Base-by-base conservation (phyloP, 495 filamentous ascomycete genomes). In the Mycothermus thermophilus region DNA sequence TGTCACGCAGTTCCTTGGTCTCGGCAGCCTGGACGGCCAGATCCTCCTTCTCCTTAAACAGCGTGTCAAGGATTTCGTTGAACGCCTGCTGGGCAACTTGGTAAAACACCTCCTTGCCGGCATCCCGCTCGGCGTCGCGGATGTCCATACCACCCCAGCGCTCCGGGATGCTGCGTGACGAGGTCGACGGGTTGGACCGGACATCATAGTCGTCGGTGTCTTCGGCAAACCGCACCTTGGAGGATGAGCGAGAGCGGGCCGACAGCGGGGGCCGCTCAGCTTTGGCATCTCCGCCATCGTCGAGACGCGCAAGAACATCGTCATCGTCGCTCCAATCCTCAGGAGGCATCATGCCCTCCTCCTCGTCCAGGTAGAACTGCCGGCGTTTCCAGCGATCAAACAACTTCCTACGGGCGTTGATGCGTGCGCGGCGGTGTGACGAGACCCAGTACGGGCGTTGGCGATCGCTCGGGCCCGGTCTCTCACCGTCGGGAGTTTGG, bases 21-120 rank as follows among this genome's bases (percentile, higher is more conserved):
- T 69, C 63, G 25, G 72, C 69, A 7, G 71, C 75, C 32, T 79
- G 69, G 41, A 93, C 62, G 7, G 85, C 74, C 6, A 80, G 52
- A 38, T 83, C 77, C 57, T 97, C 90, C 41, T 80, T 79, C 16
- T 64, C 63, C 43, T 77, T 76, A 62, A 96, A 96, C 0, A 97
- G 62, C 8, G 75, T 63, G 51, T 94, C 83, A 4, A 97, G 70
- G 3, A 96, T 62, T 53, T 96, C 85, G 48, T 95, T 94, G 54
- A 93, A 79, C 1, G 80, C 84, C 48, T 93, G 77, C 47, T 93
- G 83, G 0, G 80, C 82, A 12, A 88, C 75, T 49, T 93, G 83
- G 47, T 90, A 94, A 5, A 96, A 62, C 11, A 93, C 74, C 47
- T 96, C 90, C 42, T 80, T 83, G 20, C 84, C 84, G 6, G 80